Evolutionary conservation across 495 filamentous ascomycete species (phyloP), one percentile per base, ranked within the genome.

Genomic region (Daldinia loculata): DNA sequence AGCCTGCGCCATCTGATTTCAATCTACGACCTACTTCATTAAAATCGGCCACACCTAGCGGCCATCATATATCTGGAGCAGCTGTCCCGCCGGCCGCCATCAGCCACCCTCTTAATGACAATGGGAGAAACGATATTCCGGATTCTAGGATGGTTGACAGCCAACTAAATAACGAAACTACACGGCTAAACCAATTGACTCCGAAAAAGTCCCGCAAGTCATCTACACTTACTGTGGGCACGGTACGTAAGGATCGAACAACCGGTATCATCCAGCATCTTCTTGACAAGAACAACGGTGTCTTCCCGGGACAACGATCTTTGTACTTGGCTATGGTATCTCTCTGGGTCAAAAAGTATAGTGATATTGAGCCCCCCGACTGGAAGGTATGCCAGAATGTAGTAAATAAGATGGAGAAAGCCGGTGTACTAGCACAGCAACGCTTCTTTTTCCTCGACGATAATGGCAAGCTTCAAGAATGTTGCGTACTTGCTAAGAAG

Each of bases 301-400:
- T 92, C 3, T 94, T 92, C 63, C 92, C 92, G 11, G 88, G 89
- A 26, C 87, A 89, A n/a, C 84, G 84, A 59, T 89, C 92, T 52
- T 80, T 98, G 4, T 91, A 88, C 78, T 86, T 88, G 71, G 89
- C 92, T n/a, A 88, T 93, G 67, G 78, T 84, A 11, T 84, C 82
- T 2, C 78, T 83, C 39, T 93, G 90, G 88, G 78, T 83, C 27
- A 88, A 89, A 64, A 79, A 88, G 85, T 78, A 82, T 78, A 58
- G 79, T 75, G 66, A 90, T 84, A 29, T 74, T 84, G 67, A 63
- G 6, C 76, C 75, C 30, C 81, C 78, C 7, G 75, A 77, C 27
- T 70, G 72, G 27, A 77, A 76, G 43, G 75, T 80, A 14, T 82
- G 74, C 38, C 83, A 82, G 32, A 82, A 79, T 5, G 81, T 89